phyloP scores from a whole-genome alignment of 2,329 filamentous ascomycete genomes.

The Fusarium ramigenum region DNA sequence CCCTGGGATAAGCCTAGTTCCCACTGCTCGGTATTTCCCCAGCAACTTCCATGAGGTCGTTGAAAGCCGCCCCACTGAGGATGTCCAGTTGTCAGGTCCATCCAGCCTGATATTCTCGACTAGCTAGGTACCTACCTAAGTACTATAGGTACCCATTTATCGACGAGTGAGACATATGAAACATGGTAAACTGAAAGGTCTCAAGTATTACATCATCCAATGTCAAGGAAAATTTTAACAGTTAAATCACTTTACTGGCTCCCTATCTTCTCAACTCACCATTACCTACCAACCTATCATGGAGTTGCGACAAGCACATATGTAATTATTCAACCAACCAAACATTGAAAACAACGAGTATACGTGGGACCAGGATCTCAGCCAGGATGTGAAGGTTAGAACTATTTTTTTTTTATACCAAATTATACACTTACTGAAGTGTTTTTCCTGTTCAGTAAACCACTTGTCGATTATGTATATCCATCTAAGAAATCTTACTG shows the following conservation, averaged over 20 bases:
- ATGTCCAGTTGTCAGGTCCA: not conserved
- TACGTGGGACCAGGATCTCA: not conserved
- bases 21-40: conserved; percentile 30
- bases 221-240: not conserved
- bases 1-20: conserved; percentile 21
- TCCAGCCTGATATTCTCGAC: not conserved
- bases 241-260: no score
- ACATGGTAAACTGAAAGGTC: not conserved
- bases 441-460: not conserved
- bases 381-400: not conserved
- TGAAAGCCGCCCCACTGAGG: conserved; percentile 13
- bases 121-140: not conserved
- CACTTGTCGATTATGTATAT: conserved; percentile 10
- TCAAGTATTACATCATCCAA: not conserved
- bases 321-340: not conserved
- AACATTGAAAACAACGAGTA: not conserved
- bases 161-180: not conserved
- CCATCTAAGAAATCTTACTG: conserved; percentile 14
- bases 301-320: not conserved
- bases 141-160: not conserved
- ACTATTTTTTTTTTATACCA: not conserved
- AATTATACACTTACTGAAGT: not conserved
- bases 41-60: conserved; percentile 30
- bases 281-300: not conserved
- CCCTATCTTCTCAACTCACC: not conserved